Conservation (phyloP, 805 yeast genomes). For the Yamadazyma paraphyllophila region DNA sequence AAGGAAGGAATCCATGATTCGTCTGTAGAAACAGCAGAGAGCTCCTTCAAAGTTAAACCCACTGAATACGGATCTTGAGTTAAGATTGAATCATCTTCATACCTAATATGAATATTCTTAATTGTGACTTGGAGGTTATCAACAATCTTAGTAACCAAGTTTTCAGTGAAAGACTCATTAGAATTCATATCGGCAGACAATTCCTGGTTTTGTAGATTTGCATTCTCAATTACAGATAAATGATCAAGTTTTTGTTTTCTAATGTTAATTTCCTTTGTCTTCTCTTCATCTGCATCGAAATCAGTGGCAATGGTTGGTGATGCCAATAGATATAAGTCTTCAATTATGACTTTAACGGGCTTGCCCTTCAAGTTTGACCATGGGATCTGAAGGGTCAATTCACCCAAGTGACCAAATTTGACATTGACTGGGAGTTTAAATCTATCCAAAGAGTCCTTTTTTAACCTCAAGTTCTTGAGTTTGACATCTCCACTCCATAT, state of each 20-base stretch:
- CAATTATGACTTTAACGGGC: conserved; percentile 85
- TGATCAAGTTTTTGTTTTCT: conserved; percentile 65
- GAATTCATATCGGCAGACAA: conserved; percentile 40
- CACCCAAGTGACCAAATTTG: conserved; percentile 85
- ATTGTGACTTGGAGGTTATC: conserved; percentile 92
- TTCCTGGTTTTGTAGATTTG: conserved; percentile 29
- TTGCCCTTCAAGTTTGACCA: conserved; percentile 93
- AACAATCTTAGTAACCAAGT: conserved; percentile 81
- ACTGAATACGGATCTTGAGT: conserved; percentile 75
- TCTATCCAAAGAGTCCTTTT: conserved; percentile 85
- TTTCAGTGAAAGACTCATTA: conserved; percentile 82
- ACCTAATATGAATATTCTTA: conserved; percentile 85
- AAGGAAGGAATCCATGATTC: conserved; percentile 82
- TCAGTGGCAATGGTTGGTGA: conserved; percentile 61
- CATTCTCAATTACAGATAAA: conserved; percentile 61
- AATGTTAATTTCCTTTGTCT: conserved; percentile 57
- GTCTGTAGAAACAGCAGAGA: conserved; percentile 90
- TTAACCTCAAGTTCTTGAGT: conserved; percentile 69
- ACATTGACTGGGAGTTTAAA: conserved; percentile 85
- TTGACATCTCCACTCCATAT: conserved; percentile 98
- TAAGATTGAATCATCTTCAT: conserved; percentile 75
- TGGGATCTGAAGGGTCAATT: conserved; percentile 86
- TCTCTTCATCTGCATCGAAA: conserved; percentile 55
- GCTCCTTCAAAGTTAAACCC: conserved; percentile 79
- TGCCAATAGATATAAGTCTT: conserved; percentile 82